Conservation (phyloP, 257 asterid species). For the Euphrasia confusa region DNA sequence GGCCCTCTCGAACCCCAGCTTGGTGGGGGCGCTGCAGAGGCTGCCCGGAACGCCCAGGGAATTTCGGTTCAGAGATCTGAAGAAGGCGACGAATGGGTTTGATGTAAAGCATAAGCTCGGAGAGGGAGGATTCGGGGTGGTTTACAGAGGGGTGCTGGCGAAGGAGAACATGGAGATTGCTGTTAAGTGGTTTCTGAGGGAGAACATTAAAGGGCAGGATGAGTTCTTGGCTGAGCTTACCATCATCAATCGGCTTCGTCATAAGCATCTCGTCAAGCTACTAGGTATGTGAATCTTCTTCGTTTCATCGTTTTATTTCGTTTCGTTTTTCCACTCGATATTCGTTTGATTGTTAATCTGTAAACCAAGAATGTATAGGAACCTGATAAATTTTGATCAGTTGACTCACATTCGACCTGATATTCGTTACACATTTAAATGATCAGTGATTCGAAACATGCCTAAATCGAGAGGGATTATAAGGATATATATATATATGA, state of each 20-base stretch:
- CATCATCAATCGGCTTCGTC: slow-evolving; percentile 83
- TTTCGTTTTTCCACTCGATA: neutral
- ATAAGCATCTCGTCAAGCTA: slow-evolving; percentile 73
- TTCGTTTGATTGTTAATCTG: neutral
- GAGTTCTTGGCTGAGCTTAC: slow-evolving; percentile 94
- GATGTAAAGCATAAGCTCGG: slow-evolving; percentile 75
- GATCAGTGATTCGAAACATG: neutral
- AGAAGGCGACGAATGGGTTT: slow-evolving; percentile 67
- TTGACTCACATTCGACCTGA: neutral
- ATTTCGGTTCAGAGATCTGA: slow-evolving; percentile 59
- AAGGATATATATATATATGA: neutral
- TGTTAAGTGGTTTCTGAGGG: slow-evolving; percentile 77
- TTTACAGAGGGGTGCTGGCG: slow-evolving; percentile 52
- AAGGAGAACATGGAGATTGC: slow-evolving; percentile 67
- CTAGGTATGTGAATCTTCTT: slow-evolving; percentile 46
- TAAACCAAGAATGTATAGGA: neutral
- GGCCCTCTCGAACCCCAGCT: slow-evolving; percentile 31
- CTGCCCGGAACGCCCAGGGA: slow-evolving; percentile 82
- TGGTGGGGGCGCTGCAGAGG: slow-evolving; percentile 59
- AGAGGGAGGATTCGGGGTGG: slow-evolving; percentile 87
- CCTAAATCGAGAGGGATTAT: neutral
- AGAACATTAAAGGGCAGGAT: slow-evolving; percentile 65
- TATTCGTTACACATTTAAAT: neutral
- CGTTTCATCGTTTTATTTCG: neutral
- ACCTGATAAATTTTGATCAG: neutral